Evolutionary conservation across 1,139 yeast species (phyloP), one percentile per base, ranked within the genome.

Genomic region (Protomyces inouyei): DNA sequence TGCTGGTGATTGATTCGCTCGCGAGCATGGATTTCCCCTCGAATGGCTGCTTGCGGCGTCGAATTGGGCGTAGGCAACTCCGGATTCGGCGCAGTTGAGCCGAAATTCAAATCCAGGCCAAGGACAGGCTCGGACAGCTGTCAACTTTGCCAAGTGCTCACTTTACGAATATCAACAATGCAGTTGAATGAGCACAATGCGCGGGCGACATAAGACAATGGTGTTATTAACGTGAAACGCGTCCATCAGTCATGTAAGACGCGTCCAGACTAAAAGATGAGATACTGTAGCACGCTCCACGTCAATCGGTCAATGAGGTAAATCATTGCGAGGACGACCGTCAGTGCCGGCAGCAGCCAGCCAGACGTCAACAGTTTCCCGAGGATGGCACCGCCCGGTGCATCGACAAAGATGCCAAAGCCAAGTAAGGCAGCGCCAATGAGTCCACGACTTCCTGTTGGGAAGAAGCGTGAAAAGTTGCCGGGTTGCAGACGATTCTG

Each of bases 401-500:
- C 21, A 28, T 52, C 56, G 14, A 45, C 57, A 23, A 59, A 40
- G 5, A 28, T 25, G 14, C 57, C 63, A 32, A 59, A 35, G 10
- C 43, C 63, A 28, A 59, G 48, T 21, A 59, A 32, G 25, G 38
- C 45, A 18, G 43, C 28, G n/a, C 63, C 63, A 8, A 32, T 35
- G 21, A 28, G 52, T 8, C 36, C 43, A 8, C 63, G 28, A 18
- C 43, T n/a, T 4, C 45, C 56, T 36, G 52, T 48, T 16, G 63
- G 63, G 5, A 59, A 37, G 38, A 40, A 59, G 32, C 63, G 56
- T 25, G 61, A 36, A 53, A 53, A 57, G 51, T 57, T 57, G 25
- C 37, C 16, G 4, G 37, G 21, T 43, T 51, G 40, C 16, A 59
- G 43, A 12, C 63, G 63, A 9, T 51, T 46, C 40, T 59, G 63